Base-by-base conservation (phyloP, 169 alveolate genomes). In the Ichthyophthirius multifiliis region DNA sequence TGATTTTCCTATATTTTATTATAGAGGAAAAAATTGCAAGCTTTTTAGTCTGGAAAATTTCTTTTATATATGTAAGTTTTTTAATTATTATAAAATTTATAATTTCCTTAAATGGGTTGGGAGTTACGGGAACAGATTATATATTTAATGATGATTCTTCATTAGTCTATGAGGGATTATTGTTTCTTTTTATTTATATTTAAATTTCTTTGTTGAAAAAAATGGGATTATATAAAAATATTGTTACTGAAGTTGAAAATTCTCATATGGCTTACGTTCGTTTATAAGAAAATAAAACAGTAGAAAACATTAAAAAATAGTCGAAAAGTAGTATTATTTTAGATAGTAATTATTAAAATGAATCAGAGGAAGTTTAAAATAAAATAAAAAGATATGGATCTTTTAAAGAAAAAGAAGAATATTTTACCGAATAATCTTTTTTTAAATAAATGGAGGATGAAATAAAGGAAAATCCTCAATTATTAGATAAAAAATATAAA, bases 361-460 rank as follows among this genome's bases (percentile, higher is more conserved):
- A 55, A 27, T 34, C 71, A 15, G 71, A 55, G 16, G 71, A 16
- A 20, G 71, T 15, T 20, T 20, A 4, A 55, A 27, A 2, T 1
- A 27, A 18, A 10, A 27, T 55, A 55, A 55, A 55, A 6, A 12
- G 31, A 55, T 13, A 39, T 10, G 31, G 6, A 0, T 10, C 39
- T 27, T 0, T 48, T 27, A 48, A 27, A 27, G 18, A 55, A 55
- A 1, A 23, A 27, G 71, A 67, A 67, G 10, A 41, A 67, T 41
- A 20, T 4, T 67, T 20, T 39, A 34, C 77, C 18, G 20, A 37
- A 39, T 47, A 67, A 39, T 20, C 34, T n/a, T 18, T 67, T 10
- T 20, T 37, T n/a, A 37, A 37, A n/a, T 23, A 67, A 67, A 6
- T 67, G 15, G 77, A 67, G 23, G 77, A 67, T n/a, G 77, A 67